Evolutionary conservation across 805 yeast genomes (phyloP), one percentile per base, ranked within the genome.

Genomic region (Candida morakotiae): DNA sequence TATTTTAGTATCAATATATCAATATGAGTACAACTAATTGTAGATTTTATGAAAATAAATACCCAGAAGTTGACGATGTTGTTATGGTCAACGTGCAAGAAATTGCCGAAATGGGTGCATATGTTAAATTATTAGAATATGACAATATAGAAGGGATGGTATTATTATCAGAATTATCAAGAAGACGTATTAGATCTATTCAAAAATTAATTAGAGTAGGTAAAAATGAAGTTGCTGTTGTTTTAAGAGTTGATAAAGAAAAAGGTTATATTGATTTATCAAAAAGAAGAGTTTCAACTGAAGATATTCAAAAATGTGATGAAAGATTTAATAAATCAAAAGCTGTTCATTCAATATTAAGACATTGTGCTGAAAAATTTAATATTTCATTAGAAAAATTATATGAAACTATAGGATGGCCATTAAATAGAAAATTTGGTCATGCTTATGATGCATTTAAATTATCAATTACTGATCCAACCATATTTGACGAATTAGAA

Each of bases 71-170:
- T 56, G 98, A 93, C 52, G 98, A 93, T 63, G 95, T 93, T 51
- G 98, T 93, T 47, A 91, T 93, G 95, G 98, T 93, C 59, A 93
- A 93, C 66, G 98, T 93, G 51, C 95, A 86, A 64, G 94, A 86
- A 62, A 93, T 93, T 53, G 98, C 98, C 50, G 98, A 93, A 65
- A 93, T 93, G 98, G 98, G 98, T 42, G 98, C 98, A 10, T 93
- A 93, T 63, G 95, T 93, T 47, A 91, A 88, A 64, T 75, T 93
- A 48, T 75, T 93, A 47, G 98, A 93, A 67, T 93, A 93, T 60
- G 98, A 93, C 68, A 93, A 91, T 62, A 91, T 93, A 58, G 98
- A 93, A 68, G 98, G 98, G 56, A 93, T 93, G 98, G 95, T 93
- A 41, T 73, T 93, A 48, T 77, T 93, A 54, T 84, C 95, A 28